These are phyloP conservation scores for Tillandsia fasciculata DNA, from an alignment of 176 grass and related monocot genomes.

Conservation along the genomic window DNA sequence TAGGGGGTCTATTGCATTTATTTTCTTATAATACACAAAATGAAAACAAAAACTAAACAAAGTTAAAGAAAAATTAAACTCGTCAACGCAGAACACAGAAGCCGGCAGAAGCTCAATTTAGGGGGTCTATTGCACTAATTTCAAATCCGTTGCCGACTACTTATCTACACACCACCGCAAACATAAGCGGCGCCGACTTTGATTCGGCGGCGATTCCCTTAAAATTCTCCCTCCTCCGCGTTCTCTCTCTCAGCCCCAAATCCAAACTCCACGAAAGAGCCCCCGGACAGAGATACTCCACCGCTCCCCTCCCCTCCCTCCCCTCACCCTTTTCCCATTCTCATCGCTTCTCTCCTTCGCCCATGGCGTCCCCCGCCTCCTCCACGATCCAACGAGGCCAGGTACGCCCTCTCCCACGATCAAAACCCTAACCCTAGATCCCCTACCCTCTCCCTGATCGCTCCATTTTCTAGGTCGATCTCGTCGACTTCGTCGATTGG, in stretches of 20 bases:
- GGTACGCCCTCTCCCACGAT: not conserved
- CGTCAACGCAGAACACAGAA: too few relatives aligned
- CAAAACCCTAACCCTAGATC: not conserved
- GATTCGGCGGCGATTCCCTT: too few relatives aligned
- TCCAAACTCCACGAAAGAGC: not conserved
- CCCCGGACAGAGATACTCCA: too few relatives aligned
- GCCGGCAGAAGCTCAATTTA: too few relatives aligned
- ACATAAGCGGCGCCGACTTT: too few relatives aligned
- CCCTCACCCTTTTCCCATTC: not conserved
- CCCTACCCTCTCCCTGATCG: not conserved
- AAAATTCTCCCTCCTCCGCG: not conserved
- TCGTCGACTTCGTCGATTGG: conserved; percentile 97
- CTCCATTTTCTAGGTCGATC: conserved; percentile 60
- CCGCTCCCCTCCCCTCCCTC: not conserved
- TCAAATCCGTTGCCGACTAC: too few relatives aligned
- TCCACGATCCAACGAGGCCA: not conserved
- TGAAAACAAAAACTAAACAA: too few relatives aligned
- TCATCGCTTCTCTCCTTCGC: not conserved
- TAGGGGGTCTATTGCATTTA: too few relatives aligned
- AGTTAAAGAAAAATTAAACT: too few relatives aligned
- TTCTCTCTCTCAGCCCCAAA: not conserved
- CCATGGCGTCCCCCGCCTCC: conserved; percentile 4
- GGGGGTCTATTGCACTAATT: too few relatives aligned
- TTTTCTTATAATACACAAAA: too few relatives aligned
- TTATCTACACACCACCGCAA: too few relatives aligned